Base-by-base conservation (phyloP, 495 filamentous ascomycete genomes). In the Symbiotaphrina buchneri region DNA sequence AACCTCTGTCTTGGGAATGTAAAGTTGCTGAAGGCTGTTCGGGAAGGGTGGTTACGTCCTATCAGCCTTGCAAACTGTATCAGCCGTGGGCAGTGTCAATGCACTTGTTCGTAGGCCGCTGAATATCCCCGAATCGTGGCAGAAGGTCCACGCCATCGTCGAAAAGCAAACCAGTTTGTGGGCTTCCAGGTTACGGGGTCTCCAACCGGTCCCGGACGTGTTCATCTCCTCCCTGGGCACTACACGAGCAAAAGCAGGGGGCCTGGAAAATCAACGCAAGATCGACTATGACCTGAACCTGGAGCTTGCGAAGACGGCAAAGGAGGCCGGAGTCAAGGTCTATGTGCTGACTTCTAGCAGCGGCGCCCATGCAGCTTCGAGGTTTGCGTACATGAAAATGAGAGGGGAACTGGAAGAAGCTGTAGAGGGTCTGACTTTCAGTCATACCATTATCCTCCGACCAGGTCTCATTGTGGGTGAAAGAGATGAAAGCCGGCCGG, bases 361-460 rank as follows among this genome's bases (percentile, higher is more conserved):
- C 3, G 63, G 63, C 14, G 58, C 63, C 0, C 55, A 45, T 22
- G 58, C 59, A 10, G 39, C 50, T 8, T 63, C 61, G 0, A 34
- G 34, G 1, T 39, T 66, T 6, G 4, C 5, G 2, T 36, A 36
- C 14, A 21, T n/a, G 4, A 15, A 19, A 4, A 84, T 90, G 74
- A 91, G 91, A 55, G 61, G 58, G 8, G 73, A 81, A 42, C 62
- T 84, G 21, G 82, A 92, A 42, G 71, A 83, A 19, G 59, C 68
- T n/a, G 57, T 84, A 19, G 64, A 69, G 46, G 58, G 42, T 15
- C 47, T 83, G 14, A 74, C 57, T 0, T 92, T 91, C 41, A 70
- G 77, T 24, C 61, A 71, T 30, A 70, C 65, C 6, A 65, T 84
- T 19, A 71, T 92, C 21, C 28, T 91, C 28, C 57, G 67, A 11